Evolutionary conservation across 2,329 filamentous ascomycete genomes (phyloP), one percentile per base, ranked within the genome.

Genomic region (Neonectria sp.): DNA sequence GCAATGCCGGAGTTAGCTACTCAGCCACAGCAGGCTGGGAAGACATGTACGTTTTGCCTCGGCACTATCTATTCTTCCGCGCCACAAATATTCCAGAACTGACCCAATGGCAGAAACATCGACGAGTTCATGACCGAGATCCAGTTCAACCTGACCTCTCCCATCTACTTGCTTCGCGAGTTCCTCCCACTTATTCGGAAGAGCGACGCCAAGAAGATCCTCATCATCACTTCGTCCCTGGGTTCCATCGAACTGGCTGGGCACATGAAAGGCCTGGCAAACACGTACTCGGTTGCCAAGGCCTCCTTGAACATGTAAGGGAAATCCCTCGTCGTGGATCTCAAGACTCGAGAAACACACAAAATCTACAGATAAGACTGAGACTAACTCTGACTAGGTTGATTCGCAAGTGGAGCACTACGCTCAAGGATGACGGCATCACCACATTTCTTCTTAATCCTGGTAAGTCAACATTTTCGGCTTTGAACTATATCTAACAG

Each of bases 181-280:
- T 75, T 73, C 37, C 70, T 76, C n/a, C 71, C 73, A 1, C 65
- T 73, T 31, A 55, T 72, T 31, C 59, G 60, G n/a, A 69, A 72
- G 55, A 55, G 70, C 29, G 27, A 65, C 29, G 46, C 24, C 13
- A 72, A 72, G 65, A 70, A 53, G 48, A 68, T 72, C 31, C 52
- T 67, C 6, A 27, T 75, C 55, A 61, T 76, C 17, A 65, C 63
- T 8, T 74, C 74, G 4, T 13, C 13, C 1, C 53, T 76, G 21
- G 74, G 73, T 24, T 76, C 74, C 3, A 64, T 75, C 25, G 60
- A 72, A 13, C 56, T 43, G 13, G 70, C 60, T 12, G 33, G 40
- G 7, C 35, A 55, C 15, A 15, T 68, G 64, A 68, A 69, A 7
- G 65, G 57, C 43, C 70, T 75, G 17, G 68, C 60, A 2, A 70